Base-by-base conservation (phyloP, 371 early-diverging fungal genomes). In the Mucor mucedo region DNA sequence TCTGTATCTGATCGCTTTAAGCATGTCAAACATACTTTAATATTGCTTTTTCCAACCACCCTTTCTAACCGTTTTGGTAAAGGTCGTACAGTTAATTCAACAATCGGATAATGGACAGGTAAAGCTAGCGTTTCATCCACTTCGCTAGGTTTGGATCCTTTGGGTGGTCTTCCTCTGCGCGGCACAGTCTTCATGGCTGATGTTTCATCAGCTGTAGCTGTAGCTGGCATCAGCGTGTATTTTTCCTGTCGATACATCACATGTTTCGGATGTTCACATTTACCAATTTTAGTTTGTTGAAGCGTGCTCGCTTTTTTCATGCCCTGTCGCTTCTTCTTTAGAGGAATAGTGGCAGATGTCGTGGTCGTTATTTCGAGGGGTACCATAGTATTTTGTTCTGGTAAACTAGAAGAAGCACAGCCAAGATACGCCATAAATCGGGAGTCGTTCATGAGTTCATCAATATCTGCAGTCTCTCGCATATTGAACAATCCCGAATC, bases 131-230 rank as follows among this genome's bases (percentile, higher is more conserved):
- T 42, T 11, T 50, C 8, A 10, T 53, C n/a, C 48, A 48, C n/a
- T 10, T 72, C 69, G 3, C 47, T 53, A 13, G 68, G 32, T n/a
- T 69, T 72, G 4, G 74, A 70, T 14, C 80, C 80, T 30, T 80
- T 80, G 2, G 80, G 80, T 5, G 80, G 80, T 45, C 80, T 52
- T 5, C 80, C 80, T 9, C 80, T 63, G 9, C 80, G 63, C 1
- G 80, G 80, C 0, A 69, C 52, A 2, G 65, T 44, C 6, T 65
- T 57, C 30, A 64, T 44, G 2, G 39, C 28, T 13, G 56, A 60
- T 0, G 42, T 47, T 16, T 49, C 44, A 8, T 42, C 44, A 2
- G 33, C 2, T 28, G 54, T 48, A 5, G 48, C 41, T 39, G 64
- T 38, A 5, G 54, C 9, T 16, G 41, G 8, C 8, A 47, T 21